Evolutionary conservation across 176 grass and related monocot species (phyloP).

Genomic region (Zoysia japonica): DNA sequence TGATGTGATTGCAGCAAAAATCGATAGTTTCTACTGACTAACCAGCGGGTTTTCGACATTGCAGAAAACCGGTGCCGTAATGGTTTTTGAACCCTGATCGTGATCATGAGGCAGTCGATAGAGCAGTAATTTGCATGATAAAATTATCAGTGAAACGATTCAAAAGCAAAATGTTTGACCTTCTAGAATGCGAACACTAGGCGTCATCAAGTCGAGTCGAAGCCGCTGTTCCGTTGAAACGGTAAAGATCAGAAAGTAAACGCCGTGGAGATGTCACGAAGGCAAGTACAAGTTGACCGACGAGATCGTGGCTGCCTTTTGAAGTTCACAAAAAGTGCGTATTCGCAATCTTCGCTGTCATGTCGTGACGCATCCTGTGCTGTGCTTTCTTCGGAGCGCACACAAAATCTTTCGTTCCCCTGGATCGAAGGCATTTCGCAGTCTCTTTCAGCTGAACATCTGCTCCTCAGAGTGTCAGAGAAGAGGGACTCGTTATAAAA

Average conservation of each 20-base stretch:
- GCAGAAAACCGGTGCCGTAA: too few species aligned
- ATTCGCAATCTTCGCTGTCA: constrained; percentile 7
- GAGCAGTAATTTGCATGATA: neutral
- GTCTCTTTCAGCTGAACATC: too few species aligned
- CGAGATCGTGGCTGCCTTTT: neutral
- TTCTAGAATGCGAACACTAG: neutral
- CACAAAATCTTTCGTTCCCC: too few species aligned
- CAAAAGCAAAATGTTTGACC: neutral
- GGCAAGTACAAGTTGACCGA: neutral
- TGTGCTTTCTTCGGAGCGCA: too few species aligned
- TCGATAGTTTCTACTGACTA: too few species aligned
- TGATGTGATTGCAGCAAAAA: too few species aligned
- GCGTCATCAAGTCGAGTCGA: too few species aligned
- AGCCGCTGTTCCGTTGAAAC: constrained; percentile 22
- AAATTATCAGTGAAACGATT: neutral
- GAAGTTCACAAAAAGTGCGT: neutral
- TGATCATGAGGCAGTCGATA: neutral
- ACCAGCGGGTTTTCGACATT: too few species aligned
- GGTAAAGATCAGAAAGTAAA: constrained; percentile 28
- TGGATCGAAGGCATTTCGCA: too few species aligned
- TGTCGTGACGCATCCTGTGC: neutral
- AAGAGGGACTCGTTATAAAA: too few species aligned
- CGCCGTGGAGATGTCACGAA: neutral
- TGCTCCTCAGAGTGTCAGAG: too few species aligned
- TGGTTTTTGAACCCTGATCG: too few species aligned